A percentile compares a stretch with the other conserved stretches of the same genome.
Conservation (phyloP, 169 alveolate species). For the Eimeria sp. region DNA sequence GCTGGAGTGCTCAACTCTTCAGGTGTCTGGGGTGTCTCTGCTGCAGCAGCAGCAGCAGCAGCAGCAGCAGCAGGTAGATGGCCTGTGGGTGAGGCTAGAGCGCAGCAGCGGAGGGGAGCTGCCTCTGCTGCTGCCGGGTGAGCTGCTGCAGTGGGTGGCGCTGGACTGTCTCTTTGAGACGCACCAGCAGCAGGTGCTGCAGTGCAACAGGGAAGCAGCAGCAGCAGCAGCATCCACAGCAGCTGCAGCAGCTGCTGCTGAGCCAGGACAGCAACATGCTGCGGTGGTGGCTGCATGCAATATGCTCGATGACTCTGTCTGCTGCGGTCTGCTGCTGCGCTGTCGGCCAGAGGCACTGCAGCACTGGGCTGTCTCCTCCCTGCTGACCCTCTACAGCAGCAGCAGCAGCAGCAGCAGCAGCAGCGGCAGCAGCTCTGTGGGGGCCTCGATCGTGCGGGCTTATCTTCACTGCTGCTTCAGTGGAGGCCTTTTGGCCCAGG, state of each 20-base stretch:
- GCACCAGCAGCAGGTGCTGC: constrained; percentile 42
- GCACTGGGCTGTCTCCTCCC: constrained; percentile 37
- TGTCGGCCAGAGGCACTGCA: constrained; percentile 30
- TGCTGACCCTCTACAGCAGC: constrained; percentile 2
- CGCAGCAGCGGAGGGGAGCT: constrained; percentile 29
- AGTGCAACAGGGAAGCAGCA: constrained; percentile 46
- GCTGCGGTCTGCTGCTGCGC: constrained; percentile 54
- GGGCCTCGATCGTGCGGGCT: constrained; percentile 37
- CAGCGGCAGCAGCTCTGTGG: background rate
- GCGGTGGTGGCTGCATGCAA: constrained; percentile 27
- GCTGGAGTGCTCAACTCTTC: constrained; percentile 22
- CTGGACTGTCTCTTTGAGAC: constrained; percentile 32
- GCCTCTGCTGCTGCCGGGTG: constrained; percentile 62
- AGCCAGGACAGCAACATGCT: constrained; percentile 1
- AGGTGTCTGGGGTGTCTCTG: background rate
- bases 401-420: constrained; percentile 23
- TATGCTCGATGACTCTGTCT: constrained; percentile 3
- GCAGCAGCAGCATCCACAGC: constrained; percentile 35
- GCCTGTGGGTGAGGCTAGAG: constrained; percentile 34
- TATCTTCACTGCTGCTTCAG: constrained; percentile 66
- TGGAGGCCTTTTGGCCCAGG: constrained; percentile 51
- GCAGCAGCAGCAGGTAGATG: constrained; percentile 28
- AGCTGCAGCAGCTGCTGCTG: background rate
- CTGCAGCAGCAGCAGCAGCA: constrained; percentile 48
- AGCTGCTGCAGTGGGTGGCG: constrained; percentile 66